Percentiles rank a stretch among this genome's conserved stretches.
Conservation (phyloP, 2,329 filamentous ascomycete genomes). For the Diaporthe sp. region DNA sequence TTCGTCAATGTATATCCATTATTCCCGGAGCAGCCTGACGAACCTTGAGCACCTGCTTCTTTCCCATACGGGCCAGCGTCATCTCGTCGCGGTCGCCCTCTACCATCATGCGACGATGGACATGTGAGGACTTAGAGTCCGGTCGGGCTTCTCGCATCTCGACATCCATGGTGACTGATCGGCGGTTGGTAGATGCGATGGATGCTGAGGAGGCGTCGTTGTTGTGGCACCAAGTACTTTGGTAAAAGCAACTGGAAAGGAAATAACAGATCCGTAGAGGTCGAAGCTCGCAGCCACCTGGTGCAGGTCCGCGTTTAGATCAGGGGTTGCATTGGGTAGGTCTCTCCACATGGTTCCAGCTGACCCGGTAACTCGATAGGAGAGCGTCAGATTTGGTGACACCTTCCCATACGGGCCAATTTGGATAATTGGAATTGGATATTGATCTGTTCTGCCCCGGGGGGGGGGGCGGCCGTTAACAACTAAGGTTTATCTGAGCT, state of each 20-base stretch:
- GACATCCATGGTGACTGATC: not conserved
- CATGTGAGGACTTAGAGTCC: not conserved
- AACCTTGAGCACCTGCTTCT: conserved; percentile 28
- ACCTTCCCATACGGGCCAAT: not conserved
- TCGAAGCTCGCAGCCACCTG: not conserved
- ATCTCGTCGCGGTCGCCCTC: not conserved
- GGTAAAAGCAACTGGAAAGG: not conserved
- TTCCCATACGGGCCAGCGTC: conserved; percentile 3
- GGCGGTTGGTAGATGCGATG: not conserved
- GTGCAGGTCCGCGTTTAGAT: not conserved
- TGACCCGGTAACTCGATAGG: not conserved
- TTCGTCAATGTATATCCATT: not conserved
- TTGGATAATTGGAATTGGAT: not conserved
- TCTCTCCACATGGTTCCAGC: not conserved
- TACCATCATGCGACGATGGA: not conserved
- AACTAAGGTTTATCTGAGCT: not conserved
- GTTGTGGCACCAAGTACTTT: not conserved
- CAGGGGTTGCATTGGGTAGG: not conserved
- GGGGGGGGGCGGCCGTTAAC: not conserved
- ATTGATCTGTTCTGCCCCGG: not conserved
- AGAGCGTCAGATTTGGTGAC: not conserved
- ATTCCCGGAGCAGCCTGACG: not conserved
- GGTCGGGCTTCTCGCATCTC: not conserved
- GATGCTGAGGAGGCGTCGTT: not conserved
- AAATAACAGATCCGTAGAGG: not conserved